Percentiles rank a stretch among this genome's conserved stretches.
Conservation (phyloP, 345 rosid genomes). For the Odontarrhena argentea region DNA sequence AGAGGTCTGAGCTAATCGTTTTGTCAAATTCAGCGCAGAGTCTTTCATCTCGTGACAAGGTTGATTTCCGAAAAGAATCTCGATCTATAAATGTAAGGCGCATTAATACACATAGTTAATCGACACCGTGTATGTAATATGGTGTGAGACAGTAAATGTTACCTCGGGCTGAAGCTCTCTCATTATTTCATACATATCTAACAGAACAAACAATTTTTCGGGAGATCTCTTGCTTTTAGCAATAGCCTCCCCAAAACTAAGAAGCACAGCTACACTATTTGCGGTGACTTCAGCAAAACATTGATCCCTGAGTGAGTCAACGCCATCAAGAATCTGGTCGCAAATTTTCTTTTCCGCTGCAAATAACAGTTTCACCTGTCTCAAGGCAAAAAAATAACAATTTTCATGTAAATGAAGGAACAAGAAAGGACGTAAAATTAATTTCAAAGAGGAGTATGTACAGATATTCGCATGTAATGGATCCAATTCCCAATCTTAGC, state of each 20-base stretch:
- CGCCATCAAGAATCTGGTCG: conserved; percentile 77
- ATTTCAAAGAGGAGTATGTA: conserved; percentile 42
- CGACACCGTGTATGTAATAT: background rate
- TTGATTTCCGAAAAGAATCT: conserved; percentile 60
- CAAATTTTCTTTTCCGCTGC: conserved; percentile 90
- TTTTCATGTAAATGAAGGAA: conserved; percentile 9
- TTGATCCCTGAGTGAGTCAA: conserved; percentile 76
- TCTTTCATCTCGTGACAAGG: conserved; percentile 83
- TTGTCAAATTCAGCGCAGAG: conserved; percentile 66
- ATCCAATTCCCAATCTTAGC: conserved; percentile 98
- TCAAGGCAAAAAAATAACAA: conserved; percentile 34
- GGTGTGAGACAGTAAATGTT: conserved; percentile 34
- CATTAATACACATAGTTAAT: background rate
- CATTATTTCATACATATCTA: conserved; percentile 99
- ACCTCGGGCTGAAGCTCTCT: conserved; percentile 94
- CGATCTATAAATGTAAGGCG: conserved; percentile 49
- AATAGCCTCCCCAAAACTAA: conserved; percentile 94
- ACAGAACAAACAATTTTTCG: conserved; percentile 81
- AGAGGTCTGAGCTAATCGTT: conserved; percentile 84
- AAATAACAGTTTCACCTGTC: conserved; percentile 85
- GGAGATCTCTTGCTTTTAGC: conserved; percentile 99
- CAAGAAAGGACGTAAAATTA: background rate
- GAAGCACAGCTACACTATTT: conserved; percentile 74
- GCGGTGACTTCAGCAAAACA: conserved; percentile 87
- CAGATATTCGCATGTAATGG: conserved; percentile 93